Base-by-base conservation (phyloP, 73 alveolate species). In the Loxodes magnus region DNA sequence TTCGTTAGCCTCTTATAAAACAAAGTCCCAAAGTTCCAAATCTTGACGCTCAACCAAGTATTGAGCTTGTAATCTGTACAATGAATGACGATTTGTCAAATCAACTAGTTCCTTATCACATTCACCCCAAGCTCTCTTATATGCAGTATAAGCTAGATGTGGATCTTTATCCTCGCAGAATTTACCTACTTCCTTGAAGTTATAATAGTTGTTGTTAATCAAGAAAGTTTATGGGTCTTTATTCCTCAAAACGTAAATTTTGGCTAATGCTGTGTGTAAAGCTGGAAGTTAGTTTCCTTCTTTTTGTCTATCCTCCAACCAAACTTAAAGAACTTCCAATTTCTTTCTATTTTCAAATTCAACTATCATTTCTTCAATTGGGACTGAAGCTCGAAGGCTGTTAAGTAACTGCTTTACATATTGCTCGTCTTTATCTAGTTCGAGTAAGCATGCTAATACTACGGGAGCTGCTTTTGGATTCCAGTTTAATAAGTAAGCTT, bases 81-180 rank as follows among this genome's bases (percentile, higher is more conserved):
- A 84, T 48, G 87, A 96, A 71, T 95, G 90, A 60, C 86, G 86
- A 88, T 95, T 95, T 53, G 99, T 93, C 36, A 95, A 85, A 52
- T 80, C 93, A 36, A 95, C 90, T 39, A 95, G 86, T 77, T 93
- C 99, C 49, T 87, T 88, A 75, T 95, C 99, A 71, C 99, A 95
- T 71, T 88, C 52, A 36, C 99, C 99, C 93, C 98, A 92, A 19
- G 99, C 98, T 51, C 97, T 67, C 82, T 88, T 90, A 87, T 95
- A 95, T 22, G 99, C 99, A 56, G 83, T 58, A 43, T 68, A 92
- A 23, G 97, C 97, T 20, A 94, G 89, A 74, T 90, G 96, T 29
- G 97, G 96, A 77, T 93, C 92, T 75, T 97, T 78, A 41, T 87
- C 98, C 62, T 94, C 99, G 52, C 98, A 90, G 72, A 62, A 95